Conservation (phyloP, 345 rosid species). For the Syzygium jambos region DNA sequence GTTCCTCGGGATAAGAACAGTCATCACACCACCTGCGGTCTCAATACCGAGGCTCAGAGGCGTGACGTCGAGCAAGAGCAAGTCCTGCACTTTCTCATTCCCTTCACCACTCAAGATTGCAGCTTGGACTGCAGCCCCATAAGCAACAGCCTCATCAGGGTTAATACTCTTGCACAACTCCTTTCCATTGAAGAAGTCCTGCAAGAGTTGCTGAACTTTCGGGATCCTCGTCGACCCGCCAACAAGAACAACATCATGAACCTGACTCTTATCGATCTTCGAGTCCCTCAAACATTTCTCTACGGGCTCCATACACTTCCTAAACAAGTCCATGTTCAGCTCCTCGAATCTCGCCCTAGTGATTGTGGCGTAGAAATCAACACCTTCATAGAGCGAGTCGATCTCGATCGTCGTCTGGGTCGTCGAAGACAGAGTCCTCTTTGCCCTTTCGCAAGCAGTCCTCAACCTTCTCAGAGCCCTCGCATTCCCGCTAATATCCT, state of each 20-base stretch:
- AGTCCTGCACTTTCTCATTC: constrained; percentile 8
- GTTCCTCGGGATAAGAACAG: constrained; percentile 9
- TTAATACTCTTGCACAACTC: constrained; percentile 13
- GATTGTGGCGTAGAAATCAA: constrained; percentile 13
- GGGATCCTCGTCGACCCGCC: constrained; percentile 14
- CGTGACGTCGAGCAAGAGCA: constrained; percentile 11
- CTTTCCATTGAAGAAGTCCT: constrained; percentile 5
- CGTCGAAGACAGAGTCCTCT: constrained; percentile 13
- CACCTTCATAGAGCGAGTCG: constrained; percentile 12
- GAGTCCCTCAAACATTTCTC: constrained; percentile 10
- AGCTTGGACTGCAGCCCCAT: constrained; percentile 15
- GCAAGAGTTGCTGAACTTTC: constrained; percentile 8
- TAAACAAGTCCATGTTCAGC: constrained; percentile 16
- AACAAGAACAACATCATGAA: constrained; percentile 12
- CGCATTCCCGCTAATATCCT: constrained; percentile 10
- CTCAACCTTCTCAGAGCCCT: constrained; percentile 13
- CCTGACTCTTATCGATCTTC: constrained; percentile 7
- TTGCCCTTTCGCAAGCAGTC: constrained; percentile 13
- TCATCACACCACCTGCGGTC: constrained; percentile 14
- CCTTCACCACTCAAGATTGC: constrained; percentile 13
- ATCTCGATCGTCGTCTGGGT: constrained; percentile 12
- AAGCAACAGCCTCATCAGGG: constrained; percentile 13
- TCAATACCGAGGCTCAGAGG: constrained; percentile 12
- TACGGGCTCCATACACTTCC: constrained; percentile 12
- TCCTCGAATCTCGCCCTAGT: constrained; percentile 13